Evolutionary conservation across 257 asterid genomes (phyloP).

Genomic region (Solanum lycopersicoides): DNA sequence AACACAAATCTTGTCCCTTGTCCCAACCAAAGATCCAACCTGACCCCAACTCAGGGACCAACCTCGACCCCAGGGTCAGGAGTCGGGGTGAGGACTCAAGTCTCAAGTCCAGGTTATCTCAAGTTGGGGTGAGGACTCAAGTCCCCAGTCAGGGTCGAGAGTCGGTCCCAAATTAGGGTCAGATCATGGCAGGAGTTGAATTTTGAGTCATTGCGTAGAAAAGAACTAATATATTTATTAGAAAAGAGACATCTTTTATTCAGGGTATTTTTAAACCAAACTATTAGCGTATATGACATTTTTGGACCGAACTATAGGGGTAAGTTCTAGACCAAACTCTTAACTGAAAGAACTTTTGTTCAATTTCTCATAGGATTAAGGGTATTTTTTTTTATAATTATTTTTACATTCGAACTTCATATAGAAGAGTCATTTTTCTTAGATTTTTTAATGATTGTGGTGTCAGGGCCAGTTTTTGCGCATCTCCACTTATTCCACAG

Average conservation of each 20-base stretch:
- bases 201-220: neutral
- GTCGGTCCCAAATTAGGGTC: neutral
- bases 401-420: too few species aligned
- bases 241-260: too few species aligned
- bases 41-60: neutral
- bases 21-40: neutral
- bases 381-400: too few species aligned
- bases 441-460: neutral
- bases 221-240: neutral
- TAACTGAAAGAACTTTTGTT: neutral
- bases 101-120: neutral
- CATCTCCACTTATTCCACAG: too few species aligned
- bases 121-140: neutral
- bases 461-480: neutral
- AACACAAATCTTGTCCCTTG: neutral
- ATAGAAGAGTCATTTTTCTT: neutral
- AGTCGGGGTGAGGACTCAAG: neutral
- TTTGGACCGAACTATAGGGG: neutral
- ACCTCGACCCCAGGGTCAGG: neutral
- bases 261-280: too few species aligned
- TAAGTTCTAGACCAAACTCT: neutral
- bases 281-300: rapidly evolving
- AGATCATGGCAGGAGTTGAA: neutral
- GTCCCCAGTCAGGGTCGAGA: neutral
- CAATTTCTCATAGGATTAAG: neutral